phyloP scores from a whole-genome alignment of 2,329 filamentous ascomycete genomes.

The Colletotrichum lentis region DNA sequence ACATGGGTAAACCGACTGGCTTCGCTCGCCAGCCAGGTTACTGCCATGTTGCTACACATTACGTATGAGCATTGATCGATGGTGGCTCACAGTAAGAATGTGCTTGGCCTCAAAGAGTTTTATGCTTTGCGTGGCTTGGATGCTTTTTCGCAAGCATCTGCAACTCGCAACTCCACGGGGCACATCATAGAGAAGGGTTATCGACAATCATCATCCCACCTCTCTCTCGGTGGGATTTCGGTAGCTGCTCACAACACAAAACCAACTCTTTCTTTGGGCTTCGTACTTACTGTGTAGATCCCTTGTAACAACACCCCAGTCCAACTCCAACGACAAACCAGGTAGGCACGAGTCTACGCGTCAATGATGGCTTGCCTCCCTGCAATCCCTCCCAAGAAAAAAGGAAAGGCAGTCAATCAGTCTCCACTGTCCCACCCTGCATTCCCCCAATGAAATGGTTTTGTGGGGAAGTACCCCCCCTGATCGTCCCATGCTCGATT shows the following conservation, averaged over 20 bases:
- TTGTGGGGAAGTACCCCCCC: constrained; percentile 43
- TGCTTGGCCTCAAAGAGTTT: neutral
- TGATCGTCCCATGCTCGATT: constrained; percentile 40
- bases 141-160: neutral
- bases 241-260: neutral
- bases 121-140: constrained; percentile 20
- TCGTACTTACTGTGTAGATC: neutral
- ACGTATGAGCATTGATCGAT: constrained; percentile 1
- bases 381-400: constrained; percentile 29
- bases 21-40: constrained; percentile 12
- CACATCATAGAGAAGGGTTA: neutral
- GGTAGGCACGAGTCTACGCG: neutral
- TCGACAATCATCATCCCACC: constrained; percentile 8
- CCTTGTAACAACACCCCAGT: neutral
- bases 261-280: neutral
- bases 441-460: constrained; percentile 39
- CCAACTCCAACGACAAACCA: constrained; percentile 24
- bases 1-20: neutral
- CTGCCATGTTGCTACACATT: neutral
- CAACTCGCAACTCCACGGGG: neutral
- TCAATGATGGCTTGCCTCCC: constrained; percentile 31
- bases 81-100: neutral
- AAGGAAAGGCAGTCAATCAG: neutral
- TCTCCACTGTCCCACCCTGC: constrained; percentile 33
- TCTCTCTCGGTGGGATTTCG: constrained; percentile 16